Evolutionary conservation across 495 filamentous ascomycete genomes (phyloP), one percentile per base, ranked within the genome.

Genomic region (Letharia lupina): DNA sequence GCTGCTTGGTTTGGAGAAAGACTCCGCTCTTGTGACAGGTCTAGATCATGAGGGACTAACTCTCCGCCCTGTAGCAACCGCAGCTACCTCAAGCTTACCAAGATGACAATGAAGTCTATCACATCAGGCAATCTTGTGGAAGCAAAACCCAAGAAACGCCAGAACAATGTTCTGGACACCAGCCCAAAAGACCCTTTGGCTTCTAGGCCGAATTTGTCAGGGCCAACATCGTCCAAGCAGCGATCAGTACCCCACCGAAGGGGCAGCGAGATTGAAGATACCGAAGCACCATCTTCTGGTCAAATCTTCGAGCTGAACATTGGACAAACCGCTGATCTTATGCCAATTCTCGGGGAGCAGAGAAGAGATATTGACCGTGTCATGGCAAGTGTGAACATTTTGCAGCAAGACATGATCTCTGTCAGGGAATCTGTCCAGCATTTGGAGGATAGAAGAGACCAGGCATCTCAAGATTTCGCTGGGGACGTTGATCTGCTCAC

Each of bases 11-110:
- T 37, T 57, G 33, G 11, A 37, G 54, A 37, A 20, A 37, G 2
- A 37, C 15, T 20, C 20, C 31, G 6, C 15, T 18, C 15, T 18
- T 35, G 48, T 23, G n/a, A 8, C n/a, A 20, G n/a, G 33, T 50
- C 37, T 31, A 35, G 16, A 33, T 62, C 31, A 62, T n/a, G 18
- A n/a, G 28, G 18, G 42, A 62, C 37, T 62, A n/a, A 62, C 61
- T 40, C 12, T 33, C n/a, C 13, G 15, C 61, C 28, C 44, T 35
- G 2, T 23, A 62, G 61, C 23, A 62, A 67, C 37, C 60, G 65
- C 39, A 63, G 52, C 60, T 67, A 62, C 48, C 48, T 67, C 10
- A 63, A 67, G 45, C 60, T 67, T 37, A 39, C 59, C 18, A 63
- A 67, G 39, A 62, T 67, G 65, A 58, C 42, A 9, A 23, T 67